Evolutionary conservation across 257 asterid genomes (phyloP), one percentile per base, ranked within the genome.

Genomic region (Pogostemon cablin): DNA sequence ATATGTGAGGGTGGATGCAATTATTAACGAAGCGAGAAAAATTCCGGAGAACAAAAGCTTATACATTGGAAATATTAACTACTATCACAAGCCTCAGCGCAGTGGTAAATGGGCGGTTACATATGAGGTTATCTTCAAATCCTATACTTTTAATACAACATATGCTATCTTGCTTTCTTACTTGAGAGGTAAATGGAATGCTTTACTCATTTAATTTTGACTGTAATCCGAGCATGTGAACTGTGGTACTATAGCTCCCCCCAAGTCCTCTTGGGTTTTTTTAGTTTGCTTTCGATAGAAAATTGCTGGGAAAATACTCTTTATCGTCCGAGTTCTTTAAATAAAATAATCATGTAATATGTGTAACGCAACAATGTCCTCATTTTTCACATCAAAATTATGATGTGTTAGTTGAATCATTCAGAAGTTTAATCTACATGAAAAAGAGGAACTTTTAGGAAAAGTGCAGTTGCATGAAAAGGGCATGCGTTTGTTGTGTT

Each of bases 61-160:
- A 56, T 93, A 90, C 50, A 81, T 93, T 25, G 98, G 98, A 58
- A 93, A 93, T 69, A 87, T 90, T 60, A 93, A 93, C 82, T 90
- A 83, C 87, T 84, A 90, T 76, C 95, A 88, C 75, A 87, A 81
- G 81, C 97, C 98, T 65, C 81, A 81, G 42, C 89, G 96, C 38
- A 90, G 91, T 69, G 98, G 97, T 53, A 93, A 93, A 93, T 93
- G 98, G 98, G 96, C 98, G 32, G 97, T 93, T 60, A 84, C 96
- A 46, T 84, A 82, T 41, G 87, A 90, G 98, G 98, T 90, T 72
- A 54, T 15, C 41, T 12, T 55, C 43, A 38, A 42, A 41, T 48
- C 20, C 56, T 9, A 52, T n/a, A 60, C 32, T 55, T 39, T 58
- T 34, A 32, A 68, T 52, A 47, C 11, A 10, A 47, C 11, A 47